Evolutionary conservation across 2,329 filamentous ascomycete species (phyloP), one percentile per base, ranked within the genome.

Genomic region (Phialophora expanda): DNA sequence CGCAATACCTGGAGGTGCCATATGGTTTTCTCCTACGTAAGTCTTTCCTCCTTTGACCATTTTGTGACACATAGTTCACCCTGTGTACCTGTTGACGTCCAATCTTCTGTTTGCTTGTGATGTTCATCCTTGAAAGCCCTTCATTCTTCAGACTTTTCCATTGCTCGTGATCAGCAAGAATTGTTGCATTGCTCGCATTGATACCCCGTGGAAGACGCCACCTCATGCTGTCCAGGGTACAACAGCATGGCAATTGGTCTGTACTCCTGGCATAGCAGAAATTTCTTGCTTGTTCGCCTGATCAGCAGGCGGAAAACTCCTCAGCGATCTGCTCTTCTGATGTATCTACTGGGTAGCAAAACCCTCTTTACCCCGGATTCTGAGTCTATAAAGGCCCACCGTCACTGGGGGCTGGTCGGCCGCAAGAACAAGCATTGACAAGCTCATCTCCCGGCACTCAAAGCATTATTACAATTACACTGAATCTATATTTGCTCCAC

Each of bases 41-140:
- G 34, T 56, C 65, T 55, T 67, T 61, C 53, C 61, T 38, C 55
- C 53, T 64, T 58, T 14, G 51, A 53, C 34, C 32, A 64, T 54
- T 56, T 57, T 38, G 54, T 67, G 65, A 67, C 65, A 67, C 65
- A 67, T 65, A 62, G 58, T 62, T 59, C 34, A 46, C 53, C 32
- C 17, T 32, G 50, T 38, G 51, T 51, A 28, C 24, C 58, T 9
- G 30, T 3, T 56, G 46, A 56, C 51, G 60, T 63, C 61, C 65
- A 65, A 67, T 65, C 53, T 50, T 34, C 28, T 54, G 38, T 22
- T 26, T 17, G 34, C 44, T 46, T 60, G n/a, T 38, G 34, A 28
- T 51, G 24, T 11, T 56, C 30, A 30, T 14, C 44, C 51, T 32
- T 58, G 64, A 44, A 22, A 24, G 12, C 4, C 53, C 34, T 56